Evolutionary conservation across 768 basidiomycete genomes (phyloP).

Genomic region (Sporobolomyces phaffii): DNA sequence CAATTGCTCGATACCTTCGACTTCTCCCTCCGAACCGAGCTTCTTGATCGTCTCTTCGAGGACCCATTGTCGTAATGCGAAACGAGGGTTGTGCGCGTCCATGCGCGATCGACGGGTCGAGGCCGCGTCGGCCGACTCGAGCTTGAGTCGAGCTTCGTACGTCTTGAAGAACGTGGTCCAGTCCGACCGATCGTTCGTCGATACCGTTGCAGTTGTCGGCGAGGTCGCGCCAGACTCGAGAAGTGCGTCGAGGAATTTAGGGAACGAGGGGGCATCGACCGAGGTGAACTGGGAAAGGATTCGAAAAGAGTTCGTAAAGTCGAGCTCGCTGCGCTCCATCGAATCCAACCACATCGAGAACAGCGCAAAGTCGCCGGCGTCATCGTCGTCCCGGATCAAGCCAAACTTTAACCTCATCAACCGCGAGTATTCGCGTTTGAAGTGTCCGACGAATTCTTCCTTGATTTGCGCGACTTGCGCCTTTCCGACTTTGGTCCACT

Average conservation of each 20-base stretch:
- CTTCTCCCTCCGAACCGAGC: slow-evolving; percentile 52
- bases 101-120: slow-evolving; percentile 52
- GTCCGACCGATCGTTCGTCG: slow-evolving; percentile 11
- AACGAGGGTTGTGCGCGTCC: slow-evolving; percentile 71
- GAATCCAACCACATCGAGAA: slow-evolving; percentile 66
- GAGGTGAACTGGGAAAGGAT: slow-evolving; percentile 61
- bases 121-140: slow-evolving; percentile 21
- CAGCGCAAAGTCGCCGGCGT: slow-evolving; percentile 61
- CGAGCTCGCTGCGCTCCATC: slow-evolving; percentile 67
- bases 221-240: slow-evolving; percentile 15
- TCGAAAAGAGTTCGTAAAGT: slow-evolving; percentile 83
- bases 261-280: slow-evolving; percentile 29
- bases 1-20: slow-evolving; percentile 54
- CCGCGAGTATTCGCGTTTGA: slow-evolving; percentile 59
- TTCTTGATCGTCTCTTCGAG: slow-evolving; percentile 82
- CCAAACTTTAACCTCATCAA: slow-evolving; percentile 67
- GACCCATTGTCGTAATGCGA: slow-evolving; percentile 90
- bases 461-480: slow-evolving; percentile 60
- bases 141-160: slow-evolving; percentile 55
- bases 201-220: background rate
- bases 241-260: slow-evolving; percentile 39
- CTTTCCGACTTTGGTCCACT: slow-evolving; percentile 60
- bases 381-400: slow-evolving; percentile 55
- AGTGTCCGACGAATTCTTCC: slow-evolving; percentile 56
- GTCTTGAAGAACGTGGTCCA: slow-evolving; percentile 42